Evolutionary conservation across 225 moss, liverwort and hornwort species (phyloP).

Genomic region (Straminergon stramineum): DNA sequence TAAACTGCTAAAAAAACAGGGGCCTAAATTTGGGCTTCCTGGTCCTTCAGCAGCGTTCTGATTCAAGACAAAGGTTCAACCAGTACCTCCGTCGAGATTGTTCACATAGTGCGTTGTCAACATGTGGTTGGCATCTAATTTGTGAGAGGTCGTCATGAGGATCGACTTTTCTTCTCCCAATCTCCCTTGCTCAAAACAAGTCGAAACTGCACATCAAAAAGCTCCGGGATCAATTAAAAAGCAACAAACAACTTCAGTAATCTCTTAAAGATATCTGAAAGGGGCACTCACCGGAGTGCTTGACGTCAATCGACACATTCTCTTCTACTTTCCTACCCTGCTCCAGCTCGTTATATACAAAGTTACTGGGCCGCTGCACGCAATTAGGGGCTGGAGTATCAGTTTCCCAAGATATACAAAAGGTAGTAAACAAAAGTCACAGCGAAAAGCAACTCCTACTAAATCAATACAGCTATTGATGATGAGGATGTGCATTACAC

Average conservation of each 20-base stretch:
- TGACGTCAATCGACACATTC: slow-evolving; percentile 35
- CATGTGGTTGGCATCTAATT: slow-evolving; percentile 36
- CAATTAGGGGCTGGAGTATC: neutral
- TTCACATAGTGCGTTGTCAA: slow-evolving; percentile 56
- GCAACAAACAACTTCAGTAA: neutral
- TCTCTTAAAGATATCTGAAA: neutral
- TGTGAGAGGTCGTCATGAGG: slow-evolving; percentile 60
- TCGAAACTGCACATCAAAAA: slow-evolving; percentile 46
- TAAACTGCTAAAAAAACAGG: neutral
- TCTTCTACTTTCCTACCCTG: slow-evolving; percentile 67
- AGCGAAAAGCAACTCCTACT: neutral
- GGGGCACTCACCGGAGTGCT: slow-evolving; percentile 42
- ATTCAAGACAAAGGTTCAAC: neutral
- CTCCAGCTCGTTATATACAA: slow-evolving; percentile 36
- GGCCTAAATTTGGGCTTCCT: neutral
- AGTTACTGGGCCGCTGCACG: slow-evolving; percentile 18
- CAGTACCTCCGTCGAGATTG: slow-evolving; percentile 65
- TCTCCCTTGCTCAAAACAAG: slow-evolving; percentile 70
- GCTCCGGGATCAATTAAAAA: neutral
- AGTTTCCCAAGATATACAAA: neutral
- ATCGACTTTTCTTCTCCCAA: slow-evolving; percentile 49
- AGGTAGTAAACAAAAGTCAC: neutral
- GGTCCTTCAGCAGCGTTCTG: neutral
- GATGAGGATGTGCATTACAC: neutral
- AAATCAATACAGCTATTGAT: neutral